These are phyloP conservation scores for Daedaleopsis sinensis DNA, from an alignment of 768 basidiomycete species.

Conservation along the genomic window DNA sequence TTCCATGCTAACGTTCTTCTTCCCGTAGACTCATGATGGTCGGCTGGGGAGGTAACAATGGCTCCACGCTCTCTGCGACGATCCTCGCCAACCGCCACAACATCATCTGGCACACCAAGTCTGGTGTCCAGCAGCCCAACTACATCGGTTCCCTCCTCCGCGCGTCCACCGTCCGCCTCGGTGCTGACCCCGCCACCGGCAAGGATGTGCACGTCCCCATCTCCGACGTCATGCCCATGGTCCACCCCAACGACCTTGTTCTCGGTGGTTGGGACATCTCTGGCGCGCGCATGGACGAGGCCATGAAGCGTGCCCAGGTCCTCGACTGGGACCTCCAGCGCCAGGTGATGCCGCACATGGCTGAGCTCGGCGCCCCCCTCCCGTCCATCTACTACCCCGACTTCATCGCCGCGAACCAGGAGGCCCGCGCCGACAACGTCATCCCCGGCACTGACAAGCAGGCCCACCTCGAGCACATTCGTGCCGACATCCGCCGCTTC, in stretches of 20 bases:
- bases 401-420: constrained; percentile 98
- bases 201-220: constrained; percentile 94
- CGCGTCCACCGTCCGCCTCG: constrained; percentile 92
- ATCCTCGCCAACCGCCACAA: constrained; percentile 95
- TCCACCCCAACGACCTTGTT: constrained; percentile 97
- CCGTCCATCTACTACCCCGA: constrained; percentile 97
- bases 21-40: constrained; percentile 88
- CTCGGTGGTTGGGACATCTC: constrained; percentile 99
- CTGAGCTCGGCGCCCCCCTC: constrained; percentile 76
- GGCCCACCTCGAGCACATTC: constrained; percentile 88
- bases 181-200: constrained; percentile 74
- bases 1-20: constrained; percentile 9
- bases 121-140: constrained; percentile 91
- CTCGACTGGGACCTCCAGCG: constrained; percentile 97
- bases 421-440: constrained; percentile 92
- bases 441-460: constrained; percentile 87
- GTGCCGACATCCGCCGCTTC: constrained; percentile 93
- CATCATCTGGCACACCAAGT: constrained; percentile 94
- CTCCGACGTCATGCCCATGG: constrained; percentile 94
- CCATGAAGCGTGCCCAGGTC: constrained; percentile 92
- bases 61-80: constrained; percentile 90
- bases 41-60: constrained; percentile 97
- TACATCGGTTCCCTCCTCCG: constrained; percentile 97
- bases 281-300: constrained; percentile 78
- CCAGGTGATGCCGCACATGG: constrained; percentile 88